Percentiles rank a stretch among this genome's conserved stretches.
Evolutionary conservation across 2,329 filamentous ascomycete genomes (phyloP).

Genomic region (Colletotrichum noveboracense): DNA sequence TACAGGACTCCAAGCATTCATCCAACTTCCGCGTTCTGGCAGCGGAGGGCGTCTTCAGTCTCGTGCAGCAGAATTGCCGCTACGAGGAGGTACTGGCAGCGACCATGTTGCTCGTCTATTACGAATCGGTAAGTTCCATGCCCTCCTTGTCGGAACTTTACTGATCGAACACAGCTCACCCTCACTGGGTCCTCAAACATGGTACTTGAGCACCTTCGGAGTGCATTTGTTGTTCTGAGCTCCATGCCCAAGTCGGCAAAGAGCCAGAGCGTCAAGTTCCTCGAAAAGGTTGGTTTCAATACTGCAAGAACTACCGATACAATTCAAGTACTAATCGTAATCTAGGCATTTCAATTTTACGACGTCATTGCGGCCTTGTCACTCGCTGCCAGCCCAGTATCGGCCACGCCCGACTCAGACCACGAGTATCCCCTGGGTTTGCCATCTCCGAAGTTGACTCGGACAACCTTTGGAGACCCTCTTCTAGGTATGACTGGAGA

Average conservation of each 20-base stretch:
- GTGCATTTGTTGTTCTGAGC: slow-evolving; percentile 64
- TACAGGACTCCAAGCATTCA: slow-evolving; percentile 55
- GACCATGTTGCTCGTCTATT: slow-evolving; percentile 66
- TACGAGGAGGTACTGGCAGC: slow-evolving; percentile 63
- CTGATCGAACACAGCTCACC: slow-evolving; percentile 48
- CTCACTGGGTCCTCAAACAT: slow-evolving; percentile 63
- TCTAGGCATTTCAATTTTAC: slow-evolving; percentile 66
- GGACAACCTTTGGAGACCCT: slow-evolving; percentile 58
- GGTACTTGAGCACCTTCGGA: slow-evolving; percentile 64
- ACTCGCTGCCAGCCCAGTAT: slow-evolving; percentile 61
- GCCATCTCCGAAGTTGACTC: slow-evolving; percentile 49
- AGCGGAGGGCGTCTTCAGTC: slow-evolving; percentile 58
- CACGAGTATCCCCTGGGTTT: slow-evolving; percentile 33
- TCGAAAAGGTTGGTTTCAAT: slow-evolving; percentile 54
- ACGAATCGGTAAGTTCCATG: slow-evolving; percentile 40
- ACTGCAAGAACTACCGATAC: not conserved
- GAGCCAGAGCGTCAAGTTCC: slow-evolving; percentile 58
- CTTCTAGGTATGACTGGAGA: slow-evolving; percentile 66
- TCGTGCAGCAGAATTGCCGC: slow-evolving; percentile 52
- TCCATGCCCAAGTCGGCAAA: slow-evolving; percentile 44
- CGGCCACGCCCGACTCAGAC: slow-evolving; percentile 51
- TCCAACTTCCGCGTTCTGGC: slow-evolving; percentile 64
- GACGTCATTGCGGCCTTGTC: slow-evolving; percentile 68
- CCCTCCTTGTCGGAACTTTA: not conserved
- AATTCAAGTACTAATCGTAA: not conserved